Base-by-base conservation (phyloP, 83 land plant genomes). In the Picea engelmannii region DNA sequence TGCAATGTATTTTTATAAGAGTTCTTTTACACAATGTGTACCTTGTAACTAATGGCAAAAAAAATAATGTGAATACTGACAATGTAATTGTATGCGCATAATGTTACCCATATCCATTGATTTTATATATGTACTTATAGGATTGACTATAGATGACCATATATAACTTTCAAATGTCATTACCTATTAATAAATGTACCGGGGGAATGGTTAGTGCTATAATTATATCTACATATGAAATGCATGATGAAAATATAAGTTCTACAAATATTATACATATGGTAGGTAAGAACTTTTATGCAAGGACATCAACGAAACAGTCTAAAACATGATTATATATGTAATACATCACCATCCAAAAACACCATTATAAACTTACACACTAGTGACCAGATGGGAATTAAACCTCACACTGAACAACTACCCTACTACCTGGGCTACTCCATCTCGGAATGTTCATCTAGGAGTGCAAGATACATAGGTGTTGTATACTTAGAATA, bases 361-460 rank as follows among this genome's bases (percentile, higher is more conserved):
- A 49, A 63, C 80, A 60, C 38, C 12, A 4, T 42, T 44, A 44
- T 69, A 18, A 31, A 38, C 18, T 71, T 38, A 18, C 38, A 47
- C 89, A 95, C 99, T 31, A 31, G 35, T 31, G 35, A 31, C 0
- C 2, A 1, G 35, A 31, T 31, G 35, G 35, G 35, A 31, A 31
- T 31, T 31, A 1, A 31, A 31, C 35, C 2, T 31, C 35, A 31
- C 35, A 31, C 35, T 31, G 2, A 31, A 2, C 35, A 31, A 31
- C 2, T 1, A 1, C 35, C 35, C 35, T 31, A 1, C 1, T 31
- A 31, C 2, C 0, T 31, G 35, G 35, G 35, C 1, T 31, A 31
- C 35, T 31, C 2, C 35, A 31, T 31, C 35, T 31, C 35, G 0
- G 2, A 31, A 31, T 31, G 2, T 31, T 31, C 2, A 31, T 31